A percentile compares a stretch with the other conserved stretches of the same genome.
These are phyloP conservation scores for Penicillium crustosum DNA, from an alignment of 2,329 filamentous ascomycete genomes.

Conservation along the genomic window DNA sequence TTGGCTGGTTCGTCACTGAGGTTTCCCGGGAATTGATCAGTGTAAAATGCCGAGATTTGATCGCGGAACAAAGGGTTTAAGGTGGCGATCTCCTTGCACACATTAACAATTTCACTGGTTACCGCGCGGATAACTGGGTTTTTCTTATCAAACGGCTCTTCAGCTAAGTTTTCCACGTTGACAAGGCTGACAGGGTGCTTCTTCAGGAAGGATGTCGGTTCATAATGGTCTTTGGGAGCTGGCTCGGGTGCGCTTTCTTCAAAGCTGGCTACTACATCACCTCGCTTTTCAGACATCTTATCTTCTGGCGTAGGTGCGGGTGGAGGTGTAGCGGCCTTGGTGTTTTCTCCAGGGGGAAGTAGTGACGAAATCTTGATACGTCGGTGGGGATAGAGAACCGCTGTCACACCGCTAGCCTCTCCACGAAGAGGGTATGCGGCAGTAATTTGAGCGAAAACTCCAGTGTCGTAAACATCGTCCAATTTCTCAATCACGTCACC, in stretches of 20 bases:
- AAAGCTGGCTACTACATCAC: constrained; percentile 95
- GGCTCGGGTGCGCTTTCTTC: constrained; percentile 73
- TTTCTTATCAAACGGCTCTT: constrained; percentile 87
- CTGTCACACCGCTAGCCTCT: constrained; percentile 81
- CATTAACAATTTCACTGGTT: constrained; percentile 96
- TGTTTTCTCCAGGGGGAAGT: constrained; percentile 61
- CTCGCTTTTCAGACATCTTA: constrained; percentile 68
- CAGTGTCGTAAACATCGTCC: constrained; percentile 91
- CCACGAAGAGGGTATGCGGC: constrained; percentile 86
- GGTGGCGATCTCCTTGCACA: constrained; percentile 94
- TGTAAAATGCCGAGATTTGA: constrained; percentile 95
- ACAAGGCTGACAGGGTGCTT: constrained; percentile 92
- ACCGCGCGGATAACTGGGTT: constrained; percentile 86
- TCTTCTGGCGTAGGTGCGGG: constrained; percentile 32
- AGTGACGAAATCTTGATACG: constrained; percentile 86
- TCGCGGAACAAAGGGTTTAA: constrained; percentile 95
- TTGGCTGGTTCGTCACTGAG: constrained; percentile 93
- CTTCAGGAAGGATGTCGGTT: constrained; percentile 85
- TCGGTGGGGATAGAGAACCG: constrained; percentile 92
- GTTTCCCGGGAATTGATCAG: constrained; percentile 91
- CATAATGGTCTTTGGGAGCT: constrained; percentile 62
- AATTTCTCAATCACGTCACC: constrained; percentile 88
- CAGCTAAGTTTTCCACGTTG: constrained; percentile 87
- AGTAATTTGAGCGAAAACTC: constrained; percentile 96
- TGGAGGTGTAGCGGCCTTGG: constrained; percentile 31